These are phyloP conservation scores for Zanthoxylum bungeanum DNA, from an alignment of 345 rosid species.

Conservation along the genomic window DNA sequence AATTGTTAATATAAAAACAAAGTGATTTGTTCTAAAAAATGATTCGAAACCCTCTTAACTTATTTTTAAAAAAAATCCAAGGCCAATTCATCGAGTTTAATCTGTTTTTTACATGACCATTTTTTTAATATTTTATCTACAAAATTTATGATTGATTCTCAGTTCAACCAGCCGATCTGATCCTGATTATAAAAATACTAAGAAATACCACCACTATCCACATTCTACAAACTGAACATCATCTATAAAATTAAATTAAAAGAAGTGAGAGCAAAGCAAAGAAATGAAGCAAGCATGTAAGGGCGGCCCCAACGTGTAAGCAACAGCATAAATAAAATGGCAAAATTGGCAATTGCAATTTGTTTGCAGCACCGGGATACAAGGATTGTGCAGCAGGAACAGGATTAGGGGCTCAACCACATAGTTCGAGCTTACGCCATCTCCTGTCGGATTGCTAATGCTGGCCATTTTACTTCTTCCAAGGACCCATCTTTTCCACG, in stretches of 20 bases:
- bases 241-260: not conserved
- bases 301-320: not conserved
- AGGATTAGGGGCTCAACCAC: not conserved
- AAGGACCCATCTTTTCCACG: slow-evolving; percentile 8
- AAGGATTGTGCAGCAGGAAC: not conserved
- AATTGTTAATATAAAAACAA: no score
- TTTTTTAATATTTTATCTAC: no score
- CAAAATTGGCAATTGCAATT: not conserved
- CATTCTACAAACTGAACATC: not conserved
- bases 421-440: slow-evolving; percentile 16
- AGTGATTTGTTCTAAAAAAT: no score
- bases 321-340: not conserved
- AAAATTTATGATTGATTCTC: no score
- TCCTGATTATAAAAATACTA: no score
- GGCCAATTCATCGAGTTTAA: no score
- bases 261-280: not conserved
- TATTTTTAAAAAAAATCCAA: no score
- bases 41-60: no score
- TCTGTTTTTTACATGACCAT: no score
- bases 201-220: not conserved
- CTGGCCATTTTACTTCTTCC: not conserved
- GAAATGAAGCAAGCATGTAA: not conserved
- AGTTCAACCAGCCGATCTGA: no score
- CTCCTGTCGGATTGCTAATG: slow-evolving; percentile 25
- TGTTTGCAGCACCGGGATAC: slow-evolving; percentile 2